Conservation (phyloP, 2,329 filamentous ascomycete genomes). For the Alternaria sp. region DNA sequence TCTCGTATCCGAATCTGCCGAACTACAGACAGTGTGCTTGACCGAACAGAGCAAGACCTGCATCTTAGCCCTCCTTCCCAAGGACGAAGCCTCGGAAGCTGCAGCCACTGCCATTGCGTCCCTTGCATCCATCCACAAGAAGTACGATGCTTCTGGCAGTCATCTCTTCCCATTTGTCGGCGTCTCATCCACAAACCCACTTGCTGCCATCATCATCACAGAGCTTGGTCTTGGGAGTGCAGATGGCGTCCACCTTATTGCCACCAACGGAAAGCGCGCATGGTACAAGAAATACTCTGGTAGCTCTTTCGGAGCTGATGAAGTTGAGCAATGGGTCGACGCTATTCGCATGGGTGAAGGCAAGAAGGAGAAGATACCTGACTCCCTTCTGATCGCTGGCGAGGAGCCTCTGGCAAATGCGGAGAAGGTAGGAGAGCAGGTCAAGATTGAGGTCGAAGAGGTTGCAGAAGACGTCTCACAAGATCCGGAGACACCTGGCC, state of each 20-base stretch:
- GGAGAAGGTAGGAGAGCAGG: constrained; percentile 32
- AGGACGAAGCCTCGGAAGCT: constrained; percentile 56
- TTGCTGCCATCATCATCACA: constrained; percentile 61
- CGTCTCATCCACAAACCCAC: constrained; percentile 68
- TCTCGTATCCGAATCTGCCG: constrained; percentile 66
- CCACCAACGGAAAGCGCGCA: constrained; percentile 80
- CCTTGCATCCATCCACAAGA: constrained; percentile 76
- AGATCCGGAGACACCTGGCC: constrained; percentile 12
- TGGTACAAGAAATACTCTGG: constrained; percentile 83
- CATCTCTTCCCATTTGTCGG: constrained; percentile 85
- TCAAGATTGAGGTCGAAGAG: constrained; percentile 44
- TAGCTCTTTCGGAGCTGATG: constrained; percentile 61
- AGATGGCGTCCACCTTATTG: constrained; percentile 72
- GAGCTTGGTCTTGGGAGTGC: constrained; percentile 65
- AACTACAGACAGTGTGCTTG: constrained; percentile 75
- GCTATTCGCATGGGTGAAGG: constrained; percentile 89
- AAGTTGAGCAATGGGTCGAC: constrained; percentile 86
- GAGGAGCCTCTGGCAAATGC: constrained; percentile 27
- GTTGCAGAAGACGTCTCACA: constrained; percentile 24
- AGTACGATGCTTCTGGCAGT: constrained; percentile 69
- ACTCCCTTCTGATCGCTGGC: constrained; percentile 49
- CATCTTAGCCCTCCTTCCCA: constrained; percentile 66
- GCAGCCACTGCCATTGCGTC: constrained; percentile 52
- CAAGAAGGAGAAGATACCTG: constrained; percentile 72
- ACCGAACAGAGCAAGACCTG: constrained; percentile 79